Percentiles rank a stretch among this genome's conserved stretches.
Conservation (phyloP, 106 monocot genomes). For the Apostasia ramifera region DNA sequence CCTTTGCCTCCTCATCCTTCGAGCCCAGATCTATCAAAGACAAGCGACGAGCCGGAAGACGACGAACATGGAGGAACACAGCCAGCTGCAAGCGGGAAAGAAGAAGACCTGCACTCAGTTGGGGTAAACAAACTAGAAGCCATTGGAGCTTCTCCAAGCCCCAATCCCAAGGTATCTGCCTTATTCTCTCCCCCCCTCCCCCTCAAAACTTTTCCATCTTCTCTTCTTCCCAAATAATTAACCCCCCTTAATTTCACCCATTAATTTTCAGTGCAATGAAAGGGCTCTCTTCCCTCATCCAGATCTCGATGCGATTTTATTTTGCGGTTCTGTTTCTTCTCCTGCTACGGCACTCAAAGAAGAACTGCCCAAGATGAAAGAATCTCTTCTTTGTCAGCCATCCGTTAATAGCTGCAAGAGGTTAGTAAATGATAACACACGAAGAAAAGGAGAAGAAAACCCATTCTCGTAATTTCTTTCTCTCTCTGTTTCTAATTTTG, state of each 20-base stretch:
- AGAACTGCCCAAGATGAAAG: background rate
- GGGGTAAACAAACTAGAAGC: slow-evolving; percentile 17
- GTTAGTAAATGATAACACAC: background rate
- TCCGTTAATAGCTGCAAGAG: background rate
- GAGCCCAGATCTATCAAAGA: slow-evolving; percentile 18
- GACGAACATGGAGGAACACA: background rate
- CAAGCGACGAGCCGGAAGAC: background rate
- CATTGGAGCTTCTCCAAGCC: background rate
- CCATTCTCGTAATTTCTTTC: background rate
- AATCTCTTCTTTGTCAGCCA: background rate
- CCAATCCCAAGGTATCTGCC: background rate
- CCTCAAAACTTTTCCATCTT: background rate
- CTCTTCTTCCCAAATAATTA: background rate
- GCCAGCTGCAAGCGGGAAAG: background rate
- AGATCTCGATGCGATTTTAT: too few relatives aligned
- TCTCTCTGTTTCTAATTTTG: too few relatives aligned
- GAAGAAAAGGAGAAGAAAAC: background rate
- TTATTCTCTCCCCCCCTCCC: background rate
- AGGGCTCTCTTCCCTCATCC: too few relatives aligned
- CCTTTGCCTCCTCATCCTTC: background rate
- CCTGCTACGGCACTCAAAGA: too few relatives aligned
- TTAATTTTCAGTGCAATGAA: background rate
- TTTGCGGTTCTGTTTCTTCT: too few relatives aligned
- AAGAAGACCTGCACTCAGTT: slow-evolving; percentile 26
- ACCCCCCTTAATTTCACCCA: background rate